Evolutionary conservation across 106 monocot species (phyloP), one percentile per base, ranked within the genome.

Genomic region (Dactylorhiza incarnata): DNA sequence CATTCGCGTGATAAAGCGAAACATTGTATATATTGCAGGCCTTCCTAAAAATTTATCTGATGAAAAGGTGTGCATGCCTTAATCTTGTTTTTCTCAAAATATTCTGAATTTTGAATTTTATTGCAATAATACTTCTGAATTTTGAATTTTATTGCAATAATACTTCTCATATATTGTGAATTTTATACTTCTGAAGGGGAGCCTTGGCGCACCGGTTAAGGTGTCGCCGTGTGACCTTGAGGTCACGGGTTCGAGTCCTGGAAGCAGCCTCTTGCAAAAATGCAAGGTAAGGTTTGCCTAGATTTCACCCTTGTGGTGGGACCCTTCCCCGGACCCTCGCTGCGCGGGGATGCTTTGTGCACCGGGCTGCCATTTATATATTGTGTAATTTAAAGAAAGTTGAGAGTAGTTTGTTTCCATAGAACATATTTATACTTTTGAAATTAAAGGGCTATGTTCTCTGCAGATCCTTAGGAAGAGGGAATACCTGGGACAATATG

Each of bases 401-500:
- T n/a, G 3, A 4, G 5, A 72, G 15, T 49, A 72, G 5, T 72
- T 49, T 47, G 72, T 75, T 66, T 51, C n/a, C 6, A 3, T 5
- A 59, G 24, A 65, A 63, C 23, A 70, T 19, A 76, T 12, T 80
- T 50, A 29, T 9, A 0, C 22, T 46, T 73, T 67, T 78, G 47
- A 49, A 52, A 74, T 68, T 9, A 11, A 37, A 3, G 43, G 20
- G 23, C 49, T 48, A 23, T 77, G 7, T 67, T 74, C 0, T 76
- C 14, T 79, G 74, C 82, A 88, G 88, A 78, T 29, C 22, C 76
- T 88, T 26, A 46, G 68, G 43, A 77, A 81, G 80, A 85, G 78
- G 73, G 80, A 83, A 72, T 88, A 75, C 56, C 73, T 88, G 46
- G 88, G 88, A 73, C 85, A 88, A 45, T 88, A 88, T 81, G 88